Base-by-base conservation (phyloP, 2,329 filamentous ascomycete species). In the Fusarium redolens region DNA sequence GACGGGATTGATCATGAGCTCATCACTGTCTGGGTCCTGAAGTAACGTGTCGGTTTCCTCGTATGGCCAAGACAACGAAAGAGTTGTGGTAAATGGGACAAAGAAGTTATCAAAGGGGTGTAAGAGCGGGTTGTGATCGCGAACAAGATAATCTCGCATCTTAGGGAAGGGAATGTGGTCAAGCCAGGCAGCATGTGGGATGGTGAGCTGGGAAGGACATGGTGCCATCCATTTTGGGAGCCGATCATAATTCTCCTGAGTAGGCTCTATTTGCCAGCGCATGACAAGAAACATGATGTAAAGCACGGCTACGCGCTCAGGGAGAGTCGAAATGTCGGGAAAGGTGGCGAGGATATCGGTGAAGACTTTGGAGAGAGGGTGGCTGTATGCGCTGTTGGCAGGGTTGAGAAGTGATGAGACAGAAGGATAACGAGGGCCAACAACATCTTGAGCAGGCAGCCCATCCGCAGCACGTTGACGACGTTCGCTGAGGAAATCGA, bases 231-330 rank as follows among this genome's bases (percentile, higher is more conserved):
- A 97, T 8, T 90, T 86, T 0, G 95, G 94, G 15, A 97, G 83
- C 7, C 92, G 88, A 30, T 94, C 89, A 80, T 93, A 95, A 82
- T 95, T 97, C 74, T 95, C 92, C 68, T 88, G 87, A 0, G 93
- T 93, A 0, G 94, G 94, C 33, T 89, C 89, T 63, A 97, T 92
- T 79, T 94, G 91, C 93, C 95, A 97, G 45, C 92, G 89, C 91
- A 96, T 94, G 71, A 95, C 79, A 37, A 95, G 87, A 81, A 97
- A 97, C 93, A 97, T 97, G 78, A 92, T 85, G 80, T 95, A 97
- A 12, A 97, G 86, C 11, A 94, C 90, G 13, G 92, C 94, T 0
- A 97, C 90, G 76, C 93, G 92, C 82, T 97, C 94, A 0, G 95
- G 94, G 0, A 97, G 86, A n/a, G 86, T 87, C 7, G 88, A 89